Base-by-base conservation (phyloP, 768 basidiomycete genomes). In the Rossbeevera mucosa region DNA sequence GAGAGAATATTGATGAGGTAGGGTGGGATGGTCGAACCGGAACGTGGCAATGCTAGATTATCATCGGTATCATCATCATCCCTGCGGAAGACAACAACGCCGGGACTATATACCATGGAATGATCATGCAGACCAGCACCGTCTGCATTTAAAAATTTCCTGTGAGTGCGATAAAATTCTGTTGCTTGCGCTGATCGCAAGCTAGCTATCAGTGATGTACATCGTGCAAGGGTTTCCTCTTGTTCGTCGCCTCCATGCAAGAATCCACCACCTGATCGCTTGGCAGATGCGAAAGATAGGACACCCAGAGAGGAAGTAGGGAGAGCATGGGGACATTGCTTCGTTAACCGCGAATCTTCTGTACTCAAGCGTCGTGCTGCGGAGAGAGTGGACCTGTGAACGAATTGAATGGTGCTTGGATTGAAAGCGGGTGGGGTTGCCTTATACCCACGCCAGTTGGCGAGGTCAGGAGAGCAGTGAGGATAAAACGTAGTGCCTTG, bases 51-150 rank as follows among this genome's bases (percentile, higher is more conserved):
- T 29, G 50, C 48, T 26, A 21, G 29, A 26, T 59, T 48, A 14
- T 25, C 31, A 51, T 58, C 62, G 52, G 54, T 55, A 58, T 42
- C 57, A 47, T 62, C 64, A 22, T 71, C 64, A 38, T 76, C 76
- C 44, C 68, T 68, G n/a, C 75, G 68, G 60, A 78, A 70, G 7
- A 70, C 72, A 40, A 71, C 65, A 24, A 78, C 71, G 14, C 68
- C 68, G 8, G 76, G 76, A 29, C 72, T 72, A 59, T 76, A 78
- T 30, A 78, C 69, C 68, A 78, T 74, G 16, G 76, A 72, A 47
- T 78, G 76, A 51, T 76, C 75, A n/a, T 74, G 68, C 20, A 76
- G 56, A 22, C 75, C 75, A 18, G 68, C 72, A 26, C 74, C 74
- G 36, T 75, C 74, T 1, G 60, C 61, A 8, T 46, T 59, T 16